phyloP scores from a whole-genome alignment of 352 stramenopile genomes.

The Sclerospora graminicola region DNA sequence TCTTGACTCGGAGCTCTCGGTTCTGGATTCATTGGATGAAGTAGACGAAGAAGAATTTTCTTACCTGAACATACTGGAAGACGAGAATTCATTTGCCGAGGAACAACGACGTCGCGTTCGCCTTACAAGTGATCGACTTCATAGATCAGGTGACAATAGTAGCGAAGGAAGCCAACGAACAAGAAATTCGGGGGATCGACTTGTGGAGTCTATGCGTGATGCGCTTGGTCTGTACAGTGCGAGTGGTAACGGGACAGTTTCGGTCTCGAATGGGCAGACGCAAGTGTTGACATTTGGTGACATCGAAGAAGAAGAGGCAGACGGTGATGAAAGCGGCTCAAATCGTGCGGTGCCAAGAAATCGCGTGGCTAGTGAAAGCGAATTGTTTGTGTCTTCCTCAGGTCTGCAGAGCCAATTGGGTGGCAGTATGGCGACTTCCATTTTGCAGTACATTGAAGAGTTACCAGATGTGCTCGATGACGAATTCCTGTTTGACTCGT shows the following conservation, averaged over 20 bases:
- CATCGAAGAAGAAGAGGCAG: slow-evolving; percentile 17
- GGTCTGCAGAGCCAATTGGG: slow-evolving; percentile 9
- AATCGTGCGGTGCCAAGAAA: slow-evolving; percentile 1
- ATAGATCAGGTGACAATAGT: slow-evolving; percentile 3
- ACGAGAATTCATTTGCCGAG: slow-evolving; percentile 46
- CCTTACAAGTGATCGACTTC: slow-evolving; percentile 14
- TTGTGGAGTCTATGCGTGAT: slow-evolving; percentile 32
- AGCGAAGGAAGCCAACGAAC: slow-evolving; percentile 7
- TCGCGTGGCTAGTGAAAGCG: slow-evolving; percentile 4
- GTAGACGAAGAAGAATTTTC: slow-evolving; percentile 81
- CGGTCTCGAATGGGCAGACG: slow-evolving; percentile 19
- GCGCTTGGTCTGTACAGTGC: slow-evolving; percentile 20
- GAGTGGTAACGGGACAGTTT: slow-evolving; percentile 2
- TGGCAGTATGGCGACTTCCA: slow-evolving; percentile 15
- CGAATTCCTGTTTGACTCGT: slow-evolving; percentile 46
- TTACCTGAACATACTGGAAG: slow-evolving; percentile 64
- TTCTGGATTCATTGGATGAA: slow-evolving; percentile 68
- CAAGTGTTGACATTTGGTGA: slow-evolving; percentile 34
- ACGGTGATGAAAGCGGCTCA: slow-evolving; percentile 4
- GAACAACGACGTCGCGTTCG: slow-evolving; percentile 41
- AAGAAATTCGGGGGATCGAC: slow-evolving; percentile 19
- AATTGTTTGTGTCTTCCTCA: not conserved
- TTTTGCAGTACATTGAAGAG: slow-evolving; percentile 54
- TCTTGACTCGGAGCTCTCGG: slow-evolving; percentile 57
- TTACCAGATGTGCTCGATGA: slow-evolving; percentile 41